These are phyloP conservation scores for Epichloe typhina DNA, from an alignment of 2,329 filamentous ascomycete genomes.

Conservation along the genomic window DNA sequence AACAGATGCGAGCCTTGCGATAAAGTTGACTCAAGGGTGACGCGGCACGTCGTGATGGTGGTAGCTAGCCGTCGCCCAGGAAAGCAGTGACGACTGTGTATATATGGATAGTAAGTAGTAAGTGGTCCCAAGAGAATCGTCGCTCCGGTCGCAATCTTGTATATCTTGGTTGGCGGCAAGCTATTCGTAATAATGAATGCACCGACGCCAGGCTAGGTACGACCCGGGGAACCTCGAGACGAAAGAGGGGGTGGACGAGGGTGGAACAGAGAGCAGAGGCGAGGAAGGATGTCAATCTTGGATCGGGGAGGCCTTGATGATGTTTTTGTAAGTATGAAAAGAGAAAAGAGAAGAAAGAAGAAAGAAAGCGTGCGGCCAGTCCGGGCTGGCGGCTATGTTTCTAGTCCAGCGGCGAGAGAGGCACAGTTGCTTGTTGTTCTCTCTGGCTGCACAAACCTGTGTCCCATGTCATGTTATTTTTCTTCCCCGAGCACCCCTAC, in stretches of 20 bases:
- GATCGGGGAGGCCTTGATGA: constrained; percentile 8
- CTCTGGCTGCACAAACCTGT: neutral
- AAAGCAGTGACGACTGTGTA: no score
- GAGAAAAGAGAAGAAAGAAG: no score
- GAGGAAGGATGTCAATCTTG: no score
- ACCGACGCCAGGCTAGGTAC: no score
- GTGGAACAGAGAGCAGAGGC: neutral
- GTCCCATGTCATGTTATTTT: neutral
- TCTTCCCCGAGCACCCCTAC: neutral
- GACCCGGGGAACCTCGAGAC: neutral
- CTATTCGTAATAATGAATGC: neutral
- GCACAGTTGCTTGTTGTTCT: constrained; percentile 11
- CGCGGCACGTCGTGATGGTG: no score
- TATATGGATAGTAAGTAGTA: no score
- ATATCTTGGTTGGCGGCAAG: no score
- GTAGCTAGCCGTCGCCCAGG: no score
- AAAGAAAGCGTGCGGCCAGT: neutral
- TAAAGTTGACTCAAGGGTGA: no score
- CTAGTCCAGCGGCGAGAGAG: neutral
- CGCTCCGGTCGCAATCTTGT: no score
- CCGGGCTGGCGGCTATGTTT: neutral
- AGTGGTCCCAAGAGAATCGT: no score
- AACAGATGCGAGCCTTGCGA: no score
- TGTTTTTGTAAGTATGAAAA: constrained; percentile 19
- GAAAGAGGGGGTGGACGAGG: neutral